These are phyloP conservation scores for Helicostylum pulchrum DNA, from an alignment of 192 early-diverging fungal genomes.

Conservation along the genomic window DNA sequence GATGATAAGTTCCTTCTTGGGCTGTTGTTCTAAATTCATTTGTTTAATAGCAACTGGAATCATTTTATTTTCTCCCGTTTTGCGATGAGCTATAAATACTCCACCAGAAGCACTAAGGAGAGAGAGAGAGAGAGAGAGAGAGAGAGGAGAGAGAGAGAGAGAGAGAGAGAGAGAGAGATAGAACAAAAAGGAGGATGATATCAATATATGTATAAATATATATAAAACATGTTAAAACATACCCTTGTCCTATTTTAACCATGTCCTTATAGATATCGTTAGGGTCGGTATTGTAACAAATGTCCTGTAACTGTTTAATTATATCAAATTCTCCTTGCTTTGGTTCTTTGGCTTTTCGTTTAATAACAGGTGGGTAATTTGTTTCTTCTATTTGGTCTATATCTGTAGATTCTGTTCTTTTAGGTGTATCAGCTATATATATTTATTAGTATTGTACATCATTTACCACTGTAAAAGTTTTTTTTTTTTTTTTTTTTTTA, in stretches of 20 bases:
- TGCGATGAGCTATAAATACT: conserved; percentile 81
- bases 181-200: no score
- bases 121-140: background rate
- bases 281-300: conserved; percentile 87
- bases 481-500: no score
- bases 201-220: background rate
- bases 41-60: conserved; percentile 89
- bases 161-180: background rate
- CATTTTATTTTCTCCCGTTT: conserved; percentile 31
- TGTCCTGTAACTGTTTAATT: conserved; percentile 74
- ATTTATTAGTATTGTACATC: background rate
- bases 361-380: conserved; percentile 12
- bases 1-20: conserved; percentile 95
- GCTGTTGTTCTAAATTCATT: conserved; percentile 94
- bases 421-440: no score
- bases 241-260: conserved; percentile 46
- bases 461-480: no score
- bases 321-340: conserved; percentile 62
- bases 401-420: no score
- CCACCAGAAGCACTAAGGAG: conserved; percentile 83
- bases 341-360: conserved; percentile 23
- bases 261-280: conserved; percentile 53
- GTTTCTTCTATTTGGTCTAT: background rate
- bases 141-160: background rate
- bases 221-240: background rate